Conservation (phyloP, 495 filamentous ascomycete species). For the Penicillium paradoxum region DNA sequence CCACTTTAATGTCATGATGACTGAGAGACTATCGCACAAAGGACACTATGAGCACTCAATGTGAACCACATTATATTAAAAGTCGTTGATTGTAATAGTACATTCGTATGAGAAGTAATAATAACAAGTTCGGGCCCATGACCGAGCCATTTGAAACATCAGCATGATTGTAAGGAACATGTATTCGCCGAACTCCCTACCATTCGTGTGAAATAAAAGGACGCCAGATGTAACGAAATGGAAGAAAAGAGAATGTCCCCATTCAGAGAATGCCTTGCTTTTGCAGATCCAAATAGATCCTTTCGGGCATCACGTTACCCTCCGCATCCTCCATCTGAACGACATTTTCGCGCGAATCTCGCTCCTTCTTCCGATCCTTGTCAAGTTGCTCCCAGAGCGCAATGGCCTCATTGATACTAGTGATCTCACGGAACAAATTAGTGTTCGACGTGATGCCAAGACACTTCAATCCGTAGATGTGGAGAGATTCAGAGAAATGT, state of each 20-base stretch:
- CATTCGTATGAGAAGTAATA: not conserved
- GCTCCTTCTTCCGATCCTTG: slow-evolving; percentile 74
- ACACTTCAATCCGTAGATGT: slow-evolving; percentile 89
- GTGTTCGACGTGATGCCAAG: slow-evolving; percentile 85
- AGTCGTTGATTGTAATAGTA: not conserved
- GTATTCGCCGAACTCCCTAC: slow-evolving; percentile 8
- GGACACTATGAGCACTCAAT: not conserved
- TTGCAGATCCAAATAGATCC: slow-evolving; percentile 82
- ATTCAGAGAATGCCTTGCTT: slow-evolving; percentile 50
- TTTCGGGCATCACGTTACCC: slow-evolving; percentile 98
- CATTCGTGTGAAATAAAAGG: slow-evolving; percentile 1
- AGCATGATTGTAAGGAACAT: not conserved
- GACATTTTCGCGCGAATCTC: slow-evolving; percentile 68
- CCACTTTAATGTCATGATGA: not conserved
- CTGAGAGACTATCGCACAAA: not conserved
- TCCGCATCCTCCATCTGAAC: slow-evolving; percentile 98
- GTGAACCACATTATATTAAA: not conserved
- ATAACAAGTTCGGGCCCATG: not conserved
- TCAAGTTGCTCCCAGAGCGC: slow-evolving; percentile 92
- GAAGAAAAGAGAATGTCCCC: not conserved
- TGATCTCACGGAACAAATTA: slow-evolving; percentile 90
- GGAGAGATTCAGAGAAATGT: slow-evolving; percentile 90
- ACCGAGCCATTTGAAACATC: not conserved
- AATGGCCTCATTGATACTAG: slow-evolving; percentile 79
- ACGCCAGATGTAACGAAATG: slow-evolving; percentile 1